phyloP scores from a whole-genome alignment of 2,329 filamentous ascomycete species.

The Fusarium longipes region DNA sequence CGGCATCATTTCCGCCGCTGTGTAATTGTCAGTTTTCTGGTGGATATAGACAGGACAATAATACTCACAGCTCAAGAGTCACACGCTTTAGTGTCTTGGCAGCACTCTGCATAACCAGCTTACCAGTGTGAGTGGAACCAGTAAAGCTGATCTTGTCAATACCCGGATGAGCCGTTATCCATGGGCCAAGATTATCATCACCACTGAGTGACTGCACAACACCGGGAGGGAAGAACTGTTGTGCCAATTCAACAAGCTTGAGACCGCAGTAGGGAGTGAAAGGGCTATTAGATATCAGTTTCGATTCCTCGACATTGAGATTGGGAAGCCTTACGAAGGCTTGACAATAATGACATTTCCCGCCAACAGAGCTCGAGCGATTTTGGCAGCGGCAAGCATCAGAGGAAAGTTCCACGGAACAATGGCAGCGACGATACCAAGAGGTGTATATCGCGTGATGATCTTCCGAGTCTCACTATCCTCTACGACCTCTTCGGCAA shows the following conservation, averaged over 20 bases:
- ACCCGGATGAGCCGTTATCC: constrained; percentile 68
- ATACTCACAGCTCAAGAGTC: constrained; percentile 64
- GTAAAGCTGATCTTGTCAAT: constrained; percentile 74
- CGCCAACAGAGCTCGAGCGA: constrained; percentile 66
- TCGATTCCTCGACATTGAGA: no score
- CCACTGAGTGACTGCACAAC: constrained; percentile 72
- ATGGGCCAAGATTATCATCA: constrained; percentile 69
- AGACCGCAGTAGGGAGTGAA: constrained; percentile 68
- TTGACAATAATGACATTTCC: constrained; percentile 68
- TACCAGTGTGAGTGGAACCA: constrained; percentile 69
- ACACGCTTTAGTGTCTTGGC: constrained; percentile 69
- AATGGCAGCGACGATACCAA: constrained; percentile 60
- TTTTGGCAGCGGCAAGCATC: constrained; percentile 63
- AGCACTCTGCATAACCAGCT: constrained; percentile 68
- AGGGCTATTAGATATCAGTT: constrained; percentile 42
- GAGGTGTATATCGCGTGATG: constrained; percentile 52
- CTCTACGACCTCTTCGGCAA: constrained; percentile 53
- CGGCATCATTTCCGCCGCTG: constrained; percentile 67
- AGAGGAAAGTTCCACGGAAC: constrained; percentile 69
- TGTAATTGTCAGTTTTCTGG: constrained; percentile 22
- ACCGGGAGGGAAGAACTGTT: constrained; percentile 69
- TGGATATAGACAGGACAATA: fast-evolving
- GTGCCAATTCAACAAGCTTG: constrained; percentile 69
- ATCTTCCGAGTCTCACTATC: constrained; percentile 49
- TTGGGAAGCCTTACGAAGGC: constrained; percentile 58